A percentile compares a stretch with the other conserved stretches of the same genome.
These are phyloP conservation scores for Bruguiera gymnorhiza DNA, from an alignment of 345 rosid genomes.

Conservation along the genomic window DNA sequence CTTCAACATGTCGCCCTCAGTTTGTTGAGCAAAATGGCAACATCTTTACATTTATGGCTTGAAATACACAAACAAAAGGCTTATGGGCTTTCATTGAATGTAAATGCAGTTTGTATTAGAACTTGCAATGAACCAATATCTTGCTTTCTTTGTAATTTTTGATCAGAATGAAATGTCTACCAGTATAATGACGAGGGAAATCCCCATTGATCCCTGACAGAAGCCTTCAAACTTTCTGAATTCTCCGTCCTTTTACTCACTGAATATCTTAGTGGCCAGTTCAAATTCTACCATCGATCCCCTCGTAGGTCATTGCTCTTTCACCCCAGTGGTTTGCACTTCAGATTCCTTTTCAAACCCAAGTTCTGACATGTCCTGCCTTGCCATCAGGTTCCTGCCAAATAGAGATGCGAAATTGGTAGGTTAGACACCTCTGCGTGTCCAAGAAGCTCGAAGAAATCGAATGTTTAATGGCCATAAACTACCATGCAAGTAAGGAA, in stretches of 20 bases:
- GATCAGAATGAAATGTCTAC: not conserved
- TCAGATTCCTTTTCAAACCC: slow-evolving; percentile 52
- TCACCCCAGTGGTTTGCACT: slow-evolving; percentile 25
- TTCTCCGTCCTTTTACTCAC: not conserved
- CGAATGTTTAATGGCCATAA: too few relatives aligned
- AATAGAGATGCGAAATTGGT: not conserved
- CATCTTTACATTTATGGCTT: not conserved
- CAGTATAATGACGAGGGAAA: not conserved
- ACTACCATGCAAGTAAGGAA: not conserved
- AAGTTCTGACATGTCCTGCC: slow-evolving; percentile 78
- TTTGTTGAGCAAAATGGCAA: too few relatives aligned
- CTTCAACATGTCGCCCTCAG: too few relatives aligned
- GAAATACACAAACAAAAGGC: not conserved
- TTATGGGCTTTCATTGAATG: too few relatives aligned
- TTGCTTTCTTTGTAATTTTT: not conserved
- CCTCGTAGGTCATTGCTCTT: slow-evolving; percentile 11
- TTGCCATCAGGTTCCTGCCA: slow-evolving; percentile 89
- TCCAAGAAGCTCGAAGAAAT: too few relatives aligned
- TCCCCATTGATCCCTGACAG: too few relatives aligned
- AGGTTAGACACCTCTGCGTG: not conserved
- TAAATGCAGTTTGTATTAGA: not conserved
- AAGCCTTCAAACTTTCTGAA: not conserved
- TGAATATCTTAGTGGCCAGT: not conserved
- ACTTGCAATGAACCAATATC: not conserved
- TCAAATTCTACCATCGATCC: slow-evolving; percentile 14